Percentiles rank a stretch among this genome's conserved stretches.
Evolutionary conservation across 192 early-diverging fungal species (phyloP).

Genomic region (Dimargaris xerosporica): DNA sequence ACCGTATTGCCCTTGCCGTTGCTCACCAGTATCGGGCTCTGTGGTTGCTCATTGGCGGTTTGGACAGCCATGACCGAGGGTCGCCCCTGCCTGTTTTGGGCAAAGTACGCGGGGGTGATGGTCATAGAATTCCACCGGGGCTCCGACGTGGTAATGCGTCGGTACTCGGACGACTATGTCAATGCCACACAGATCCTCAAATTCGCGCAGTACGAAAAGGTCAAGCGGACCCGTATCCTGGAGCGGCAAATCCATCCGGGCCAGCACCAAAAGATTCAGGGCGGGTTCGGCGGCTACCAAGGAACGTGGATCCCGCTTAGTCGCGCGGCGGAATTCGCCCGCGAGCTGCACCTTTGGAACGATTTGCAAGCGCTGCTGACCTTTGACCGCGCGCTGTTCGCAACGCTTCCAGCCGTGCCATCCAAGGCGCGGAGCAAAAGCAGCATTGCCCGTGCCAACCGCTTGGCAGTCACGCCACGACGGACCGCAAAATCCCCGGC

Average conservation of each 20-base stretch:
- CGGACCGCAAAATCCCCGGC: too few species aligned
- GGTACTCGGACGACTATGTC: conserved; percentile 61
- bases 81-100: conserved; percentile 13
- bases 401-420: neutral
- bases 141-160: conserved; percentile 61
- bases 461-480: too few species aligned
- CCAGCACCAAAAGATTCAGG: conserved; percentile 86
- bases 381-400: conserved; percentile 5
- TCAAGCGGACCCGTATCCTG: conserved; percentile 70
- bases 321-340: conserved; percentile 21
- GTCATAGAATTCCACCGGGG: conserved; percentile 67
- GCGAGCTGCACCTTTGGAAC: conserved; percentile 21
- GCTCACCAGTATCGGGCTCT: too few species aligned
- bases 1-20: too few species aligned
- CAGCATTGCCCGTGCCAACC: too few species aligned
- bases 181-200: conserved; percentile 93
- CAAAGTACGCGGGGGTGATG: conserved; percentile 41
- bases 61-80: too few species aligned
- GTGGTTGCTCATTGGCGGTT: too few species aligned
- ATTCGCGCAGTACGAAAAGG: conserved; percentile 75
- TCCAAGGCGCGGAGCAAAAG: too few species aligned
- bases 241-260: conserved; percentile 70
- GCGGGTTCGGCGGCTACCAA: conserved; percentile 91
- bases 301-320: conserved; percentile 41
- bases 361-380: conserved; percentile 22